Evolutionary conservation across 768 basidiomycete genomes (phyloP), one percentile per base, ranked within the genome.

Genomic region (Naganishia antarctica): DNA sequence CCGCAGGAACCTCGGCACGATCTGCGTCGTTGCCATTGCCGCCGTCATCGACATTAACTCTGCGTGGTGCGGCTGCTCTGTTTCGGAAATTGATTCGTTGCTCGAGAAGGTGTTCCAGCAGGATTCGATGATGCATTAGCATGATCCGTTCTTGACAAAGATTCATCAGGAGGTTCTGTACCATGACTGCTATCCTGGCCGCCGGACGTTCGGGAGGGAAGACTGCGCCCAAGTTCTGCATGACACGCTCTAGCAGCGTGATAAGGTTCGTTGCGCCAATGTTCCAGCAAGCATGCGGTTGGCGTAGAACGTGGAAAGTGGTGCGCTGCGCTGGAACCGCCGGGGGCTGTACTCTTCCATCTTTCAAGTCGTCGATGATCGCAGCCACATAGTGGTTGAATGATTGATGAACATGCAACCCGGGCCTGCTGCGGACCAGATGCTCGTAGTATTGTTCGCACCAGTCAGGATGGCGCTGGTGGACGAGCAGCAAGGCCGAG

Each of bases 271-370:
- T 11, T 4, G 53, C 53, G 8, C 53, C 53, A 1, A 57, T 40
- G 32, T 16, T 23, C 53, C 53, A 57, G 53, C 53, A 57, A 23
- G 53, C 3, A 26, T 57, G 53, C 8, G 37, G n/a, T 40, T 57
- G 34, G n/a, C 53, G 53, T 16, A 57, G 23, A n/a, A 34, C 31
- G 4, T 57, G 32, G 34, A 37, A 34, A 5, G 34, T 37, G 53
- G 37, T 13, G 18, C 53, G 53, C 23, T 23, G 31, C 18, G 53
- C 31, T 26, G 23, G 53, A 16, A 15, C 34, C 12, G 21, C 23
- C 6, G 53, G 53, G 26, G 32, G 21, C n/a, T 57, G 34, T 4
- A 57, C 32, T 13, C 37, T 23, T 1, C 53, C n/a, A 16, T 57
- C 37, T 40, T 21, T 41, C 21, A 40, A 25, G 11, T 37, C 53